Base-by-base conservation (phyloP, 2,329 filamentous ascomycete genomes). In the Diaporthe citriasiana region DNA sequence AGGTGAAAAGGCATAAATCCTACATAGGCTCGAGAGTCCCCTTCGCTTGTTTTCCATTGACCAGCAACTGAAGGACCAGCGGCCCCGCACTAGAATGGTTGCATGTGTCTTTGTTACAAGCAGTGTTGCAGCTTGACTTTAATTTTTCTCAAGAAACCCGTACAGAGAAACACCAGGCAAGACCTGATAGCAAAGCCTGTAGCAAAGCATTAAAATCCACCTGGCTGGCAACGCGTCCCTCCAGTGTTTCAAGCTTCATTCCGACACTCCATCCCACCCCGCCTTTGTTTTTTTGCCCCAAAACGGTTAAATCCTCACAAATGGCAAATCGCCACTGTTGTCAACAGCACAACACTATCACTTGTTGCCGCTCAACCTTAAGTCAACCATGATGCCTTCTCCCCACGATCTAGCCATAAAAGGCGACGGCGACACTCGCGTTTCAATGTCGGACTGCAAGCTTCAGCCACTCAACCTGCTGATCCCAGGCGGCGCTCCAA, bases 401-500 rank as follows among this genome's bases (percentile, higher is more conserved):
- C n/a, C 17, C 45, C 47, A 22, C 12, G 33, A 59, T 4, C 65
- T 57, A 47, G 40, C 68, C 59, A 71, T 76, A 17, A 70, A 68
- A 15, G 56, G 56, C 72, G 47, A 65, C 8, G 42, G 19, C 15
- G 30, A 25, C 38, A 51, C 47, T 10, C 74, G 74, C 30, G 27
- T 72, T 42, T 40, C 70, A 12, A 27, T 72, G 4, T 66, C 47
- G 3, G 73, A 76, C 47, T 74, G 73, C 53, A 57, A 71, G 38
- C 30, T 76, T 17, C 57, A 75, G 60, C 72, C 72, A 15, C 72
- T 74, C 42, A 76, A 76, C 38, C 35, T 76, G 7, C 40, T 76
- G 38, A 63, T 76, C 42, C 74, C 74, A 33, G 74, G 74, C 7
- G 38, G 55, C 42, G 69, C 65, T 8, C 74, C 74, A 3, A 47